These are phyloP conservation scores for Magnaporthiopsis incrustans DNA, from an alignment of 2,329 filamentous ascomycete species.

Conservation along the genomic window DNA sequence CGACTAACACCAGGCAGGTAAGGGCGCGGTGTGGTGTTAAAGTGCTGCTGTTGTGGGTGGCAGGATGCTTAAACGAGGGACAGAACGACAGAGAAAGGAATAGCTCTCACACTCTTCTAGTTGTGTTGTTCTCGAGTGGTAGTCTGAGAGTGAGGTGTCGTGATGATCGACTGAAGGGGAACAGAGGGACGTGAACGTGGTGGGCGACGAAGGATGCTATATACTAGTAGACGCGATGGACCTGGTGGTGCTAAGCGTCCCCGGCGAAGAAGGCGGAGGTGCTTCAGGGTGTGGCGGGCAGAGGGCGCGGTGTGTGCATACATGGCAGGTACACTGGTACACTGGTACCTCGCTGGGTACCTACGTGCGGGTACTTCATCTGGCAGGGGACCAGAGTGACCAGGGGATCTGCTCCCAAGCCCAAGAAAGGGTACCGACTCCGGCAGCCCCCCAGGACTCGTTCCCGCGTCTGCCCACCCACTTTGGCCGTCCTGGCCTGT, in stretches of 20 bases:
- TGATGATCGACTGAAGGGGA: constrained; percentile 1
- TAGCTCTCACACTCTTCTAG: background rate
- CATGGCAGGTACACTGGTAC: background rate
- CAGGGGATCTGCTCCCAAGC: background rate
- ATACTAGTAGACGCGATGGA: background rate
- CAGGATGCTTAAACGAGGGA: constrained; percentile 1
- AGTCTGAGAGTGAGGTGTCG: background rate
- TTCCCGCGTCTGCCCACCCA: background rate
- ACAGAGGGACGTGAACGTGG: background rate
- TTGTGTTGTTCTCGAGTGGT: background rate
- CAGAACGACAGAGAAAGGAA: background rate
- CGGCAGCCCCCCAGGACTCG: background rate
- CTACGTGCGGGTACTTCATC: background rate
- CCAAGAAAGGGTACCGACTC: background rate
- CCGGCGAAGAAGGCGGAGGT: background rate
- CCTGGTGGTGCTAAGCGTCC: background rate
- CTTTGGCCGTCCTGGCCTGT: background rate
- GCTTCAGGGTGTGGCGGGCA: background rate
- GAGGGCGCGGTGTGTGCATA: constrained; percentile 2
- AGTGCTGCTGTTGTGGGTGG: no score
- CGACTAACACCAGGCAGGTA: background rate
- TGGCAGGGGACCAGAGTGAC: background rate
- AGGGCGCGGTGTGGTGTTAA: no score
- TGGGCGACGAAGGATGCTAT: constrained; percentile 1
- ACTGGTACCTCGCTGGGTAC: background rate